Conservation (phyloP, 805 yeast genomes). For the Yamadazyma scolyti region DNA sequence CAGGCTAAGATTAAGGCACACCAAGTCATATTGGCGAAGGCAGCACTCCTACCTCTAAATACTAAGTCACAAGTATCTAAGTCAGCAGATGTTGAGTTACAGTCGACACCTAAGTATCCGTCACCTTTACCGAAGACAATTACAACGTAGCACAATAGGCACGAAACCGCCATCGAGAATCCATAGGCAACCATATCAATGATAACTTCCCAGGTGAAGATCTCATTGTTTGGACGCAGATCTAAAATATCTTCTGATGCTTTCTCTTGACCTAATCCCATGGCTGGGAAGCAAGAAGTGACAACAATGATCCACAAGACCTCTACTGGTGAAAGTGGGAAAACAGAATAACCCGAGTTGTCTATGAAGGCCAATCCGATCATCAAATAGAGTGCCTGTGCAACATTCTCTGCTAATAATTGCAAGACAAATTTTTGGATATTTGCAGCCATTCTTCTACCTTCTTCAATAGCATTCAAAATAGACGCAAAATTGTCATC, state of each 20-base stretch:
- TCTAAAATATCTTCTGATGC: conserved; percentile 37
- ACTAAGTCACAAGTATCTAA: conserved; percentile 26
- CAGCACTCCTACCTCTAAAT: conserved; percentile 34
- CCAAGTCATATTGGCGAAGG: conserved; percentile 40
- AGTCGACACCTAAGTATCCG: conserved; percentile 34
- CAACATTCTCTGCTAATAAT: conserved; percentile 67
- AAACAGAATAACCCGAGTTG: conserved; percentile 29
- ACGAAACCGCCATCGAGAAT: conserved; percentile 38
- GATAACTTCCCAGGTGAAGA: conserved; percentile 39
- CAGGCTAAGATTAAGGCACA: conserved; percentile 38
- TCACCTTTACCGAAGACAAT: conserved; percentile 37
- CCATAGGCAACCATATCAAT: conserved; percentile 40
- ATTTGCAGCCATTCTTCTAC: conserved; percentile 73
- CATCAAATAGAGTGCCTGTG: conserved; percentile 62
- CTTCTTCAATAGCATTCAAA: conserved; percentile 74
- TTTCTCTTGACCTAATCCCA: conserved; percentile 63
- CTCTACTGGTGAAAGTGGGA: conserved; percentile 58
- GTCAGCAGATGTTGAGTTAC: conserved; percentile 24
- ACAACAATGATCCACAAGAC: conserved; percentile 77
- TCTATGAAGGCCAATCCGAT: conserved; percentile 35
- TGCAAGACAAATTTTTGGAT: conserved; percentile 77
- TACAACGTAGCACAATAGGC: conserved; percentile 33
- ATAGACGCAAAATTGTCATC: conserved; percentile 76
- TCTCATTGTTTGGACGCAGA: conserved; percentile 32
- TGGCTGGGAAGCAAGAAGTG: conserved; percentile 79